Conservation (phyloP, 345 rosid genomes). For the Arabis alpina region DNA sequence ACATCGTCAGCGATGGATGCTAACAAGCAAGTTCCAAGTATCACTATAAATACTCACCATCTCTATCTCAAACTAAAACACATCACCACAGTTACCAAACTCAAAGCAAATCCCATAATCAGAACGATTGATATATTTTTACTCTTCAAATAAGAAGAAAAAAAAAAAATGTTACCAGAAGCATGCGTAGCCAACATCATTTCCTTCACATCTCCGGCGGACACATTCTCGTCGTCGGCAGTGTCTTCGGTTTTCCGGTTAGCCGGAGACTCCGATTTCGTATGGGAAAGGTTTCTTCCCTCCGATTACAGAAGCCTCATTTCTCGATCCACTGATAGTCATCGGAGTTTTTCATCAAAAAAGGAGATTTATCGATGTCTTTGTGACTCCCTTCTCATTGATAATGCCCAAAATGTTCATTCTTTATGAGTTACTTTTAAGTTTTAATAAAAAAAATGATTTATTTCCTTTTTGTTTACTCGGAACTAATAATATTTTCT, state of each 20-base stretch:
- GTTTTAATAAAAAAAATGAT: background rate
- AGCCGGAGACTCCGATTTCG: slow-evolving; percentile 62
- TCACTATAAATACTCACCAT: slow-evolving; percentile 22
- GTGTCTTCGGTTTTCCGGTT: slow-evolving; percentile 58
- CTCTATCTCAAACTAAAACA: slow-evolving; percentile 13
- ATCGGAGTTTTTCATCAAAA: slow-evolving; percentile 50
- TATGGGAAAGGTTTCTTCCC: slow-evolving; percentile 70
- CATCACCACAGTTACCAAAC: background rate
- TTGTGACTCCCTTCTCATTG: slow-evolving; percentile 55
- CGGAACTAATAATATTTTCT: background rate
- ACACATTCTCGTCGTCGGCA: slow-evolving; percentile 51
- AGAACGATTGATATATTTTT: background rate
- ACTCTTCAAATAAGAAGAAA: background rate
- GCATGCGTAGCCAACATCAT: slow-evolving; percentile 60
- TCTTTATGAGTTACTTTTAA: background rate
- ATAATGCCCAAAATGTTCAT: slow-evolving; percentile 53
- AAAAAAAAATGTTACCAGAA: slow-evolving; percentile 56
- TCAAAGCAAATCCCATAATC: slow-evolving; percentile 14
- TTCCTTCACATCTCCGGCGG: slow-evolving; percentile 65
- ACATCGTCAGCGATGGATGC: slow-evolving; percentile 19
- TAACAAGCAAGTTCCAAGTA: too few relatives aligned
- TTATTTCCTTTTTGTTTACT: background rate
- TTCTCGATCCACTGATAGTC: slow-evolving; percentile 33
- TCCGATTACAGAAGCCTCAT: slow-evolving; percentile 41
- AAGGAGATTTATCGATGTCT: slow-evolving; percentile 59